Percentiles rank a stretch among this genome's conserved stretches.
phyloP scores from a whole-genome alignment of 108 stramenopile genomes.

The Nitzschia putrida region DNA sequence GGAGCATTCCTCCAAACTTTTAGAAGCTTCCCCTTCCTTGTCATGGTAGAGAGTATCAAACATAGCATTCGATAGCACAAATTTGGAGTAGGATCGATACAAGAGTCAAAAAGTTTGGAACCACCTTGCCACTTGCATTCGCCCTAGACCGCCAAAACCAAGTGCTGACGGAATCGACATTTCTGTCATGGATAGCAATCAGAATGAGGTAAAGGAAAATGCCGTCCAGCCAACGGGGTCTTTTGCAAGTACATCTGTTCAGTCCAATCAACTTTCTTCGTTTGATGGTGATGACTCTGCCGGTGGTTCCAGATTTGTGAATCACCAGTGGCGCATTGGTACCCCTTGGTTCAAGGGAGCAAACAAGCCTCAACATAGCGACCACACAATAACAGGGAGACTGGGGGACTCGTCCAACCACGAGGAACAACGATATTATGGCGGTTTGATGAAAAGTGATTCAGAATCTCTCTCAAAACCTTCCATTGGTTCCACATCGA shows the following conservation, averaged over 20 bases:
- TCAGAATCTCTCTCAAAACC: not conserved
- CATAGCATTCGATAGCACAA: no score
- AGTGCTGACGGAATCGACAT: no score
- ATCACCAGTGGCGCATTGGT: constrained; percentile 25
- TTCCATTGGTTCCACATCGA: not conserved
- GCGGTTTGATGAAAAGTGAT: constrained; percentile 36
- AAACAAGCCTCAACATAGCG: not conserved
- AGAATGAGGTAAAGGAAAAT: not conserved
- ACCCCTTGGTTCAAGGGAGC: constrained; percentile 30
- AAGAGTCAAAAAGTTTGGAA: no score
- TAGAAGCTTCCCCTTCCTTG: no score
- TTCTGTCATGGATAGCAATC: not conserved
- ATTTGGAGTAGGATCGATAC: no score
- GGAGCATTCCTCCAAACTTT: no score
- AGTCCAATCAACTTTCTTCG: constrained; percentile 28
- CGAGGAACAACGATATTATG: constrained; percentile 25
- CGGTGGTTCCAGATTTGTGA: not conserved
- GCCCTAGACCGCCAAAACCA: no score
- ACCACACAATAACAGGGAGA: not conserved
- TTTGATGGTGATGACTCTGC: constrained; percentile 29
- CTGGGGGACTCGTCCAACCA: not conserved
- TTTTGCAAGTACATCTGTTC: constrained; percentile 25
- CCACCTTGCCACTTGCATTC: no score
- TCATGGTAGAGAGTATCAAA: no score
- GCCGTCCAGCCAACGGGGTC: constrained; percentile 18